Evolutionary conservation across 2,329 filamentous ascomycete species (phyloP), one percentile per base, ranked within the genome.

Genomic region (Teratosphaeria zuluensis): DNA sequence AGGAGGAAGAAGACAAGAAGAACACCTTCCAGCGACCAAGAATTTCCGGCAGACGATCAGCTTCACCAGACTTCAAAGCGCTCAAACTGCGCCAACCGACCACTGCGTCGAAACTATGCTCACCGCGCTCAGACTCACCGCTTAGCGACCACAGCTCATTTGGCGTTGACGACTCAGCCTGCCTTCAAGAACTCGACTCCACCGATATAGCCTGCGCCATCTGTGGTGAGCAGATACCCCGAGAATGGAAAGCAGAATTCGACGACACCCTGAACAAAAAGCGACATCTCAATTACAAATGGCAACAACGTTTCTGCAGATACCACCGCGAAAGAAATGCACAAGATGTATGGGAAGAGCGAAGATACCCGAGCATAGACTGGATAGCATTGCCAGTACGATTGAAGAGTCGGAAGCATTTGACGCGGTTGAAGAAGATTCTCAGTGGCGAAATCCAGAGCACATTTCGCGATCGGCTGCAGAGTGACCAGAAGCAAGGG

Each of bases 341-440:
- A n/a, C 54, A 62, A 42, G 59, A 63, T 7, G 58, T 61, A 16
- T 73, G 70, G 69, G 31, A 60, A 30, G 64, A 66, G 51, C 59
- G 65, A 55, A 63, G 64, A 0, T 74, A 73, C 57, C 72, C 72
- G 1, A 61, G 62, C 16, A 70, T 74, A 38, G 65, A 73, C 53
- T 74, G 72, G 72, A 58, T 56, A 1, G 35, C 35, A 7, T 56
- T 74, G 6, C 52, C 59, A 5, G 46, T 53, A 31, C 63, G 72
- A 31, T 61, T 74, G 55, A 55, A 52, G 28, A 60, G 64, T 24
- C 68, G 8, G 59, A 62, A 19, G 59, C 57, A 61, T 42, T 56
- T 32, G 11, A 16, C n/a, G 33, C 61, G 59, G 33, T 14, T 60
- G 1, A 56, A 55, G 30, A 42, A 54, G n/a, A 58, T 74, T 0